phyloP scores from a whole-genome alignment of 2,329 filamentous ascomycete species.

The Aspergillus clavatus region DNA sequence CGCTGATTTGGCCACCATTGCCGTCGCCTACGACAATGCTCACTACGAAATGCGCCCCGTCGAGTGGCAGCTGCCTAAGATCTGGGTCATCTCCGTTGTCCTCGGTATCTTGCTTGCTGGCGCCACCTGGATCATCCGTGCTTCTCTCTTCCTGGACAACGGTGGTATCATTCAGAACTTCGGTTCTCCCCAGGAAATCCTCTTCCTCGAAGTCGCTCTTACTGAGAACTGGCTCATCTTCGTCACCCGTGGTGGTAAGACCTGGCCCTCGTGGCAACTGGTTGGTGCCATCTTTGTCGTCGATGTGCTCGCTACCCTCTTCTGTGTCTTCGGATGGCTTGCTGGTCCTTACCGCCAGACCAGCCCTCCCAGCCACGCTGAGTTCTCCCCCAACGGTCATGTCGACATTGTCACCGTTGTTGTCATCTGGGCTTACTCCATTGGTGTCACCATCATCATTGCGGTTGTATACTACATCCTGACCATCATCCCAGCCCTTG shows the following conservation, averaged over 20 bases:
- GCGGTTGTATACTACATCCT: slow-evolving; percentile 50
- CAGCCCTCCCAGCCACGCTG: slow-evolving; percentile 19
- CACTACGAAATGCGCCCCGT: slow-evolving; percentile 70
- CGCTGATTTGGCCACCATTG: slow-evolving; percentile 73
- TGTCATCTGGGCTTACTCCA: slow-evolving; percentile 51
- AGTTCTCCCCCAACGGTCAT: slow-evolving; percentile 47
- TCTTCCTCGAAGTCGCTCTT: slow-evolving; percentile 87
- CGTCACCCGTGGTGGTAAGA: slow-evolving; percentile 80
- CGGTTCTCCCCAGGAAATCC: slow-evolving; percentile 68
- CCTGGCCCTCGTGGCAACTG: slow-evolving; percentile 70
- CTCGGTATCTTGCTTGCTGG: slow-evolving; percentile 64
- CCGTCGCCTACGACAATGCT: slow-evolving; percentile 73
- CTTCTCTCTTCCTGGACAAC: slow-evolving; percentile 61
- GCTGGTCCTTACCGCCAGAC: slow-evolving; percentile 45
- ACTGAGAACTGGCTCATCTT: slow-evolving; percentile 98
- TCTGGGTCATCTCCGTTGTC: slow-evolving; percentile 61
- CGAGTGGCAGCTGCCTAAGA: slow-evolving; percentile 77
- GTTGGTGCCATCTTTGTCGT: slow-evolving; percentile 66
- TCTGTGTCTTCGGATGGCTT: slow-evolving; percentile 72
- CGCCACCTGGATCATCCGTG: slow-evolving; percentile 69
- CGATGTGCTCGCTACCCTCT: slow-evolving; percentile 66
- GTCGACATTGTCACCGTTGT: slow-evolving; percentile 54
- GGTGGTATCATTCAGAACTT: slow-evolving; percentile 72
- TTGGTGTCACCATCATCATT: slow-evolving; percentile 50
- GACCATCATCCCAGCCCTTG: slow-evolving; percentile 42